These are phyloP conservation scores for Neurospora tetraspora DNA, from an alignment of 495 filamentous ascomycete species.

Conservation along the genomic window DNA sequence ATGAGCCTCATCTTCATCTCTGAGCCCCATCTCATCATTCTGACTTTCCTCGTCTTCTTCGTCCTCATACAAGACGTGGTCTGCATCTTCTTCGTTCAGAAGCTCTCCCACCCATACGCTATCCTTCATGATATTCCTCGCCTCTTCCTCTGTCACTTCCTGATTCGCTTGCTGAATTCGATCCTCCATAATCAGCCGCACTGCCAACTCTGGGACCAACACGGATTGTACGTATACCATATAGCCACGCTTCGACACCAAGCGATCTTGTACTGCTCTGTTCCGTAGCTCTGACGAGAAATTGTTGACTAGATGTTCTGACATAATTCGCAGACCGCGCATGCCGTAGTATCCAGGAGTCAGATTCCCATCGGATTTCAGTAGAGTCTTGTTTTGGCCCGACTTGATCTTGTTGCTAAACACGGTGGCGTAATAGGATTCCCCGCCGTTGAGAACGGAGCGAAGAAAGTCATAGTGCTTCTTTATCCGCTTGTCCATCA, in stretches of 20 bases:
- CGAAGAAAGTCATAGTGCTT: conserved; percentile 45
- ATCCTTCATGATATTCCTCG: conserved; percentile 58
- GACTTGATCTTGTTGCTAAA: conserved; percentile 48
- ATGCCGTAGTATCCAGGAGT: conserved; percentile 79
- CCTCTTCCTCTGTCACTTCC: conserved; percentile 47
- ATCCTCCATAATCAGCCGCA: conserved; percentile 74
- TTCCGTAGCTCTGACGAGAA: conserved; percentile 54
- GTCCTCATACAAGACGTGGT: conserved; percentile 42
- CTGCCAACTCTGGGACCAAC: conserved; percentile 74
- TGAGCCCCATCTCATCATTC: background rate
- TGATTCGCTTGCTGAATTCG: conserved; percentile 11
- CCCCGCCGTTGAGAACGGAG: conserved; percentile 46
- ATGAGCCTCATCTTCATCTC: background rate
- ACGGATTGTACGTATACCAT: conserved; percentile 74
- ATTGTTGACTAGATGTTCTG: conserved; percentile 51
- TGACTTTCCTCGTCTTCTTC: conserved; percentile 20
- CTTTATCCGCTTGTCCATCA: conserved; percentile 52
- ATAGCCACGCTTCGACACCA: conserved; percentile 60
- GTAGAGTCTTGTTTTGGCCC: conserved; percentile 51
- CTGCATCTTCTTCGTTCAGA: conserved; percentile 57
- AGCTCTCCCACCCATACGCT: conserved; percentile 71
- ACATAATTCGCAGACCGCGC: conserved; percentile 55
- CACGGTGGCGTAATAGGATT: conserved; percentile 52
- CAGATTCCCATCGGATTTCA: conserved; percentile 42
- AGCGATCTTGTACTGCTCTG: conserved; percentile 51